These are phyloP conservation scores for Fusarium succisae DNA, from an alignment of 2,329 filamentous ascomycete genomes.

Conservation along the genomic window DNA sequence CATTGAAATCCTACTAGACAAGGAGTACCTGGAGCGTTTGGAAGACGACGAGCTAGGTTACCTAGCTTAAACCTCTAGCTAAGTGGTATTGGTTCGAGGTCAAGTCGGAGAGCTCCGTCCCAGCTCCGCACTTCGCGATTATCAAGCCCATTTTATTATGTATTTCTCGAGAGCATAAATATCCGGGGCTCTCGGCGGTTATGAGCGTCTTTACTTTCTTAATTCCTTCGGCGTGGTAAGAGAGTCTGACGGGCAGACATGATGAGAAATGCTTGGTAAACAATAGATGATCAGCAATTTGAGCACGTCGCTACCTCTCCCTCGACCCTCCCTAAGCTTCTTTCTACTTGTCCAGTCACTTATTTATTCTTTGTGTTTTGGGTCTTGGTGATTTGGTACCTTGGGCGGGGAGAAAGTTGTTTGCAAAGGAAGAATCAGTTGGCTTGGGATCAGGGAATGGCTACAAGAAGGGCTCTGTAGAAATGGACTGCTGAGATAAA, in stretches of 20 bases:
- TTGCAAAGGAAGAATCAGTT: neutral
- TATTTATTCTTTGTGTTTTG: conserved; percentile 12
- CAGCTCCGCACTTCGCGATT: neutral
- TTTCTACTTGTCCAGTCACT: neutral
- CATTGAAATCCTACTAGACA: conserved; percentile 97
- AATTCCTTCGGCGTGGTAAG: conserved; percentile 19
- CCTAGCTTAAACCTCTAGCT: conserved; percentile 71
- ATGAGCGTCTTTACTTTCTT: conserved; percentile 21
- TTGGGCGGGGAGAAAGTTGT: neutral
- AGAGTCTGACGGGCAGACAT: conserved; percentile 7
- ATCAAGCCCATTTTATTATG: conserved; percentile 4
- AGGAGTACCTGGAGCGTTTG: conserved; percentile 96
- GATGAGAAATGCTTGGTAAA: conserved; percentile 20
- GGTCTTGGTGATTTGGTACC: neutral
- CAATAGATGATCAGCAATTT: conserved; percentile 28
- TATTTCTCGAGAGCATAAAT: conserved; percentile 4
- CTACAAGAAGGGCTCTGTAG: conserved; percentile 18
- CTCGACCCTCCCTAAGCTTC: neutral
- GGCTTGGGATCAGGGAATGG: conserved; percentile 5
- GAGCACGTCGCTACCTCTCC: neutral
- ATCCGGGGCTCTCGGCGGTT: neutral
- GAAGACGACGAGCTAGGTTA: conserved; percentile 96
- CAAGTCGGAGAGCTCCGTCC: neutral
- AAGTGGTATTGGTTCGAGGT: neutral
- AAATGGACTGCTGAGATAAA: conserved; percentile 10